phyloP scores from a whole-genome alignment of 2,329 filamentous ascomycete genomes.

The Didymella sp. region DNA sequence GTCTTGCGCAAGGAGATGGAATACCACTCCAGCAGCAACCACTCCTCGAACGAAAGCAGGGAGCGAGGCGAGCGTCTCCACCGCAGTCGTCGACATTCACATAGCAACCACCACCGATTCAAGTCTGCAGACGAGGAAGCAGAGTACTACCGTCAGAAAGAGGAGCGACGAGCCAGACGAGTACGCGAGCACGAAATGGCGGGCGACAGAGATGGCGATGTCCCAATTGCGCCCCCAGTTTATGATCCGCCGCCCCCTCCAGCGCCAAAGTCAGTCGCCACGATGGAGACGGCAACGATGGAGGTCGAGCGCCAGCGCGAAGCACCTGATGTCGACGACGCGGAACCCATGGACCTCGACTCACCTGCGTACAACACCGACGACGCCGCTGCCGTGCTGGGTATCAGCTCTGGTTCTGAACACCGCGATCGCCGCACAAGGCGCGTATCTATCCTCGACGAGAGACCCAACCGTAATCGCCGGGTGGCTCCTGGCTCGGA shows the following conservation, averaged over 20 bases:
- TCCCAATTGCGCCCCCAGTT: conserved; percentile 24
- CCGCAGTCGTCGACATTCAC: conserved; percentile 41
- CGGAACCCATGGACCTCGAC: conserved; percentile 8
- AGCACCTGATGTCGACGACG: conserved; percentile 9
- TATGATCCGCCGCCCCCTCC: conserved; percentile 29
- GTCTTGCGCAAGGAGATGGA: conserved; percentile 31
- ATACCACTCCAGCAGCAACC: conserved; percentile 37
- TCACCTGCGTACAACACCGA: conserved; percentile 25
- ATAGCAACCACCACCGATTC: conserved; percentile 35
- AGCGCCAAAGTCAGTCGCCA: conserved; percentile 11
- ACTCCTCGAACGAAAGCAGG: conserved; percentile 44
- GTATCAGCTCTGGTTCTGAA: conserved; percentile 39
- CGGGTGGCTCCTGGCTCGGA: conserved; percentile 36
- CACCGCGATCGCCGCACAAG: conserved; percentile 36
- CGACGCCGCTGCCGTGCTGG: conserved; percentile 37
- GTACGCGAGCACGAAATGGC: conserved; percentile 40
- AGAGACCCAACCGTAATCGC: conserved; percentile 38
- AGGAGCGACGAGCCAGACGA: conserved; percentile 37
- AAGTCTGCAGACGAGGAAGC: conserved; percentile 42
- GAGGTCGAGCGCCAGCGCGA: conserved; percentile 13
- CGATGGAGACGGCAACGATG: conserved; percentile 29
- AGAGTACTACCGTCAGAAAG: conserved; percentile 42
- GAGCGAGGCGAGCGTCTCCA: conserved; percentile 41
- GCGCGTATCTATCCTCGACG: conserved; percentile 39
- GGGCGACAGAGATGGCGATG: conserved; percentile 34